Conservation (phyloP, 2,329 filamentous ascomycete genomes). For the Xylariaceae sp. region DNA sequence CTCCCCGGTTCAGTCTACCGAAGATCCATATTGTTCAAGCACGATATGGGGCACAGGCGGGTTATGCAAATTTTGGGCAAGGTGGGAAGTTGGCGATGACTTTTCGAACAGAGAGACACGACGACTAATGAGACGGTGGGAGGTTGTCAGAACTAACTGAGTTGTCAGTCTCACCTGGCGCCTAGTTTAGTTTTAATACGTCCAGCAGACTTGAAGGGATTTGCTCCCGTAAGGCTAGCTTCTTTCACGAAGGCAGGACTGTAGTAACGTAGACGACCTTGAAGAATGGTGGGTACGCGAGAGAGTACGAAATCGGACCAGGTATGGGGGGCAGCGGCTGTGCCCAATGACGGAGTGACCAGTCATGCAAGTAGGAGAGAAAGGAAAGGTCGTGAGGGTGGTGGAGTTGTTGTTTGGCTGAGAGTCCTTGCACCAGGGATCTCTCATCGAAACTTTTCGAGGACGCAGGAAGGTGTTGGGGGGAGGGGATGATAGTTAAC, state of each 20-base stretch:
- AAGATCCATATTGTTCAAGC: slow-evolving; percentile 20
- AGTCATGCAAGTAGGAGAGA: slow-evolving; percentile 24
- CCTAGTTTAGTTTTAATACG: slow-evolving; percentile 20
- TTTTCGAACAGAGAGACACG: slow-evolving; percentile 21
- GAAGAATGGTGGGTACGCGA: slow-evolving; percentile 4
- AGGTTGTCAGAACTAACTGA: slow-evolving; percentile 24
- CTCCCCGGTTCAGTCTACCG: slow-evolving; percentile 26
- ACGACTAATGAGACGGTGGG: slow-evolving; percentile 27
- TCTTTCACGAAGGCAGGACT: slow-evolving; percentile 15
- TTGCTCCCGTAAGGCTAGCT: slow-evolving; percentile 22
- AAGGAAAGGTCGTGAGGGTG: slow-evolving; percentile 24
- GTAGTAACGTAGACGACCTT: slow-evolving; percentile 4
- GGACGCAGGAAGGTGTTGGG: background rate
- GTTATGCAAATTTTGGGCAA: slow-evolving; percentile 26
- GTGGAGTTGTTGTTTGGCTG: slow-evolving; percentile 25
- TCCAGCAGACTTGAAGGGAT: slow-evolving; percentile 17
- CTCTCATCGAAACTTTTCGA: slow-evolving; percentile 13
- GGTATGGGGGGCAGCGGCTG: slow-evolving; percentile 28
- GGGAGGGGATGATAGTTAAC: slow-evolving; percentile 8
- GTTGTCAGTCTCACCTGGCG: slow-evolving; percentile 22
- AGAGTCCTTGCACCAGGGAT: slow-evolving; percentile 6
- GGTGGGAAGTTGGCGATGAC: slow-evolving; percentile 17
- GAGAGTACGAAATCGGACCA: slow-evolving; percentile 22
- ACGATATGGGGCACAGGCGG: slow-evolving; percentile 26
- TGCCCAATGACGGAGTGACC: slow-evolving; percentile 33